phyloP scores from a whole-genome alignment of 805 yeast genomes.

The Schwanniomyces sp. region DNA sequence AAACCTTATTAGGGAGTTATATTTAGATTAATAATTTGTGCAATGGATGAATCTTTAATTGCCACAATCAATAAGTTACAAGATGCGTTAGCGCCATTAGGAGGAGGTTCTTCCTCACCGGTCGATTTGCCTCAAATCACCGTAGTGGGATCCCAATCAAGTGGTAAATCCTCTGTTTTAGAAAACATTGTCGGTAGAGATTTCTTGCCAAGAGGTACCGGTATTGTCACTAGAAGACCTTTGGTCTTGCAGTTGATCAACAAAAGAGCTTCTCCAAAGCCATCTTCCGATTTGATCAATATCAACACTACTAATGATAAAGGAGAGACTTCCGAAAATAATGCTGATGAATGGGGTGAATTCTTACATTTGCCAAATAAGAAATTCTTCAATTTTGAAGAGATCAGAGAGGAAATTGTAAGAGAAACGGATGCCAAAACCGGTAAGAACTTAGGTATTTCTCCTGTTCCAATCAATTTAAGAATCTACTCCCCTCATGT shows the following conservation, averaged over 20 bases:
- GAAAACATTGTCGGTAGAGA: constrained; percentile 92
- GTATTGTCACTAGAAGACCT: constrained; percentile 90
- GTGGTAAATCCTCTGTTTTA: constrained; percentile 85
- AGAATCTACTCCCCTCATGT: constrained; percentile 94
- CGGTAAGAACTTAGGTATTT: constrained; percentile 82
- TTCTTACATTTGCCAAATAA: constrained; percentile 89
- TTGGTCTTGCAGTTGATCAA: constrained; percentile 79
- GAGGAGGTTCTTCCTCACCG: constrained; percentile 86
- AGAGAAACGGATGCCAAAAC: constrained; percentile 86
- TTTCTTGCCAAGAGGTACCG: constrained; percentile 89
- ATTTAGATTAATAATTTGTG: neutral
- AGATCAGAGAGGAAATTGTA: constrained; percentile 87
- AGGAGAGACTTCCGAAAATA: constrained; percentile 63
- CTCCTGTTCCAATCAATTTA: constrained; percentile 88
- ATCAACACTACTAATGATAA: constrained; percentile 42
- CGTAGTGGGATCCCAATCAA: constrained; percentile 91
- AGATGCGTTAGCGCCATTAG: constrained; percentile 96
- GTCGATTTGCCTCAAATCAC: constrained; percentile 92
- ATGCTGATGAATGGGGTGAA: constrained; percentile 94
- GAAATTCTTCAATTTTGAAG: constrained; percentile 83
- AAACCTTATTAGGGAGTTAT: neutral
- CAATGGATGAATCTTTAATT: constrained; percentile 76
- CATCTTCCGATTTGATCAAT: constrained; percentile 38
- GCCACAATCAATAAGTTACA: constrained; percentile 86
- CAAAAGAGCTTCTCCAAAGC: constrained; percentile 43